Evolutionary conservation across 148 eudicot genomes (phyloP).

Genomic region (Arctostaphylos glauca): DNA sequence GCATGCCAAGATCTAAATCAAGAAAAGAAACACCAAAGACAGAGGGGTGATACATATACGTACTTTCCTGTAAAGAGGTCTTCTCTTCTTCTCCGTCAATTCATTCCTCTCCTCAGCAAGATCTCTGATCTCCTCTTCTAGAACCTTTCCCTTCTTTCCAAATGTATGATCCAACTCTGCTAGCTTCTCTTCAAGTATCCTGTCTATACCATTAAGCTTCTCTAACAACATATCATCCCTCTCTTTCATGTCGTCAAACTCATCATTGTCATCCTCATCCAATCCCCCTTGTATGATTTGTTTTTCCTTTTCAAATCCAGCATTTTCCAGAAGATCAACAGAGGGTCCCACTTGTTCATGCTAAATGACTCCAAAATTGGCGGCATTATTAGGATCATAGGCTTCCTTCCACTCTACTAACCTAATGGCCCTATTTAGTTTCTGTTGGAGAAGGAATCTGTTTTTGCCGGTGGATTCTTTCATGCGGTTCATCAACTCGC

Average conservation of each 20-base stretch:
- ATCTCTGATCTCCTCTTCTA: constrained; percentile 89
- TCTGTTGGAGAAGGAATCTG: constrained; percentile 78
- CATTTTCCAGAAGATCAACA: constrained; percentile 35
- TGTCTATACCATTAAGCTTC: constrained; percentile 75
- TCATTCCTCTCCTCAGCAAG: constrained; percentile 94
- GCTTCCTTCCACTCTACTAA: constrained; percentile 72
- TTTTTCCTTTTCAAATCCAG: constrained; percentile 45
- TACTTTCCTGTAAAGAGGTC: constrained; percentile 85
- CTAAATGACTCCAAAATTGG: constrained; percentile 69
- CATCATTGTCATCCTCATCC: constrained; percentile 51
- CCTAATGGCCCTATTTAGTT: constrained; percentile 83
- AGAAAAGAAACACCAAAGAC: neutral
- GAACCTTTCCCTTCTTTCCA: constrained; percentile 79
- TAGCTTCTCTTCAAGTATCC: constrained; percentile 74
- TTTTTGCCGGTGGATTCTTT: constrained; percentile 85
- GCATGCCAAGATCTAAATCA: neutral
- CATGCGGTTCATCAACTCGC: constrained; percentile 72
- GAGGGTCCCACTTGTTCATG: constrained; percentile 43
- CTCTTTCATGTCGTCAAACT: constrained; percentile 89
- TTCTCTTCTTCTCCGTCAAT: constrained; percentile 69
- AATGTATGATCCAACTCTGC: constrained; percentile 81
- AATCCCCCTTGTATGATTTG: constrained; percentile 30
- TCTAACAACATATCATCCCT: constrained; percentile 69
- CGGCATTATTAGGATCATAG: constrained; percentile 73
- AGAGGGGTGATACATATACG: constrained; percentile 27